Base-by-base conservation (phyloP, 2,329 filamentous ascomycete genomes). In the Penicillium sp. region DNA sequence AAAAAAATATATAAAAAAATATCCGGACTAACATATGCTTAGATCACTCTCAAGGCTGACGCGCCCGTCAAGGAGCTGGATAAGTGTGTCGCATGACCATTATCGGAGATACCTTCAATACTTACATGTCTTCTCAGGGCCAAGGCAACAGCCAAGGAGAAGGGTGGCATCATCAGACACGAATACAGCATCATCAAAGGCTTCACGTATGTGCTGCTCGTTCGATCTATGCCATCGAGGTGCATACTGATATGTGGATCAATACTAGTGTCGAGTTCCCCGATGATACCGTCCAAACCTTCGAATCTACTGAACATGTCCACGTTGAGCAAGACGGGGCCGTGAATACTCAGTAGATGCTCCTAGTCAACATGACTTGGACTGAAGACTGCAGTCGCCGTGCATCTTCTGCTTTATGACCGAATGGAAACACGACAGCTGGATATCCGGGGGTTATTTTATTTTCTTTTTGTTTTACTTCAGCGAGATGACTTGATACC, bases 141-240 rank as follows among this genome's bases (percentile, higher is more conserved):
- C 59, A 96, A 96, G 85, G 78, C 92, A 73, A 78, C 87, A 57
- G 89, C 87, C 66, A 78, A 73, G 58, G 82, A 88, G 40, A 85
- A 93, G 72, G 93, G 93, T 70, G 93, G 92, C 72, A 85, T 85
- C 75, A 94, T 97, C 78, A 85, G 79, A 53, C 86, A 94, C 66
- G 89, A 94, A 74, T 96, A 90, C 81, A 87, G 78, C 59, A 77
- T 96, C 67, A 92, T 96, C 82, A 95, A 93, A 80, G 92, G 89
- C 56, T 97, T 97, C 80, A 87, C 89, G 93, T 97, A 85, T 66
- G 89, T 81, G 45, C 34, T 26, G 56, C 34, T 16, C 5, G 16
- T 35, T 22, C 4, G 8, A n/a, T 24, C n/a, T 18, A 37, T 43
- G 11, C 18, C 11, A 35, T 42, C 29, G 9, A 31, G 10, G 13